These are phyloP conservation scores for Termitomyces sp. DNA, from an alignment of 768 basidiomycete species.

Conservation along the genomic window DNA sequence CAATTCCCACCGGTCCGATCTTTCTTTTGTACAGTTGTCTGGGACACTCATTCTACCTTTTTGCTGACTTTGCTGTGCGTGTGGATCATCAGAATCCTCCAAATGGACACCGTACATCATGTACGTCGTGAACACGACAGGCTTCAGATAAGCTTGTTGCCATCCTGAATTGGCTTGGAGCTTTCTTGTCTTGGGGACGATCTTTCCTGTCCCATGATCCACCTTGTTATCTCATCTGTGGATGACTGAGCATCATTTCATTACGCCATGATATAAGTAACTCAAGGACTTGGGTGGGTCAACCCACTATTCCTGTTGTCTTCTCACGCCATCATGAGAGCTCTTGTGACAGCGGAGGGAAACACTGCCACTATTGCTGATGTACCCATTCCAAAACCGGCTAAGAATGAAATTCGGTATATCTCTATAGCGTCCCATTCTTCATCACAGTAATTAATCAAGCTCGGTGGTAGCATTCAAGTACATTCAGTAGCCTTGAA, in stretches of 20 bases:
- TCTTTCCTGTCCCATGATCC: not conserved
- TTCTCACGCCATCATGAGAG: conserved; percentile 10
- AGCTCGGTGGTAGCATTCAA: conserved; percentile 15
- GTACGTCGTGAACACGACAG: not conserved
- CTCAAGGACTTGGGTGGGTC: not conserved
- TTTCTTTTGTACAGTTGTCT: not conserved
- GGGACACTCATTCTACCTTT: not conserved
- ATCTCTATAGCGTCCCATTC: not conserved
- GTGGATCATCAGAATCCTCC: not conserved
- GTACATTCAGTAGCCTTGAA: conserved; percentile 28
- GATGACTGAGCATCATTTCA: not conserved
- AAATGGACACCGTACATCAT: not conserved
- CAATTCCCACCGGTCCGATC: not conserved
- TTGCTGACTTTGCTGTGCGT: not conserved
- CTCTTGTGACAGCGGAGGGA: conserved; percentile 21
- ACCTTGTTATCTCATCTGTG: not conserved
- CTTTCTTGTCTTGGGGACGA: not conserved
- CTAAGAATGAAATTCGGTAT: conserved; percentile 23
- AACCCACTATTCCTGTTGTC: not conserved
- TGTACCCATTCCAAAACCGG: conserved; percentile 22
- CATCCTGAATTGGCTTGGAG: too few relatives aligned
- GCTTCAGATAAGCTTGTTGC: not conserved
- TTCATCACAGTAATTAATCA: not conserved
- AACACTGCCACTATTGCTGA: conserved; percentile 22
- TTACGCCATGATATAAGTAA: not conserved